A percentile compares a stretch with the other conserved stretches of the same genome.
Evolutionary conservation across 2,329 filamentous ascomycete species (phyloP).

Genomic region (Penicillium sp.): DNA sequence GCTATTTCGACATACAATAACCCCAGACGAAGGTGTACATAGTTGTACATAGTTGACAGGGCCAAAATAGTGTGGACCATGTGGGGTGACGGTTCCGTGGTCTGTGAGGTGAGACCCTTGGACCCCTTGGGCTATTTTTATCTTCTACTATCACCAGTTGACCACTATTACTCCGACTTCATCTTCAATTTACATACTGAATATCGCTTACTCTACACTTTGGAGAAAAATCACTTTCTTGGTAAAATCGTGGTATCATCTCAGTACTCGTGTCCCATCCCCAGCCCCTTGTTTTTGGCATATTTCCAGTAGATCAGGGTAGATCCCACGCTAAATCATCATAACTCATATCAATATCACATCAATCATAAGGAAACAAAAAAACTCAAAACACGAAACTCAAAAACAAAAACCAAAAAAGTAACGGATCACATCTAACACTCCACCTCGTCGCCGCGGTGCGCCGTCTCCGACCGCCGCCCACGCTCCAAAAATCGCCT

Average conservation of each 20-base stretch:
- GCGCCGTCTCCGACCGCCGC: constrained; percentile 26
- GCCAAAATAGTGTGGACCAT: too few relatives aligned
- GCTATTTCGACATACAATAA: too few relatives aligned
- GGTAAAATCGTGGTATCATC: background rate
- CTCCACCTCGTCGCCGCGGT: constrained; percentile 43
- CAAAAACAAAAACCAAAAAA: background rate
- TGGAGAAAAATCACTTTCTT: too few relatives aligned
- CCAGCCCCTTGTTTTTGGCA: background rate
- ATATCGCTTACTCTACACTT: too few relatives aligned
- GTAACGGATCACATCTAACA: constrained; percentile 11
- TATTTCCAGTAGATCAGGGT: constrained; percentile 1
- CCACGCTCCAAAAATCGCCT: constrained; percentile 65
- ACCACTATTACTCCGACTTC: too few relatives aligned
- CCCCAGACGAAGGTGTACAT: too few relatives aligned
- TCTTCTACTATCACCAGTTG: background rate
- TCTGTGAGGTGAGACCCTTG: background rate
- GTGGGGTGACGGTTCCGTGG: background rate
- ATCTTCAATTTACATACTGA: too few relatives aligned
- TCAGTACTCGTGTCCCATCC: background rate
- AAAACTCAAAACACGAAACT: background rate
- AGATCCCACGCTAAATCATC: constrained; percentile 4
- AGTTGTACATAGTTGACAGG: too few relatives aligned
- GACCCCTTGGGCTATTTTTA: background rate
- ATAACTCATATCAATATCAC: background rate
- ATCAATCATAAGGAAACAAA: background rate